Base-by-base conservation (phyloP, 345 rosid species). In the Populus alba region DNA sequence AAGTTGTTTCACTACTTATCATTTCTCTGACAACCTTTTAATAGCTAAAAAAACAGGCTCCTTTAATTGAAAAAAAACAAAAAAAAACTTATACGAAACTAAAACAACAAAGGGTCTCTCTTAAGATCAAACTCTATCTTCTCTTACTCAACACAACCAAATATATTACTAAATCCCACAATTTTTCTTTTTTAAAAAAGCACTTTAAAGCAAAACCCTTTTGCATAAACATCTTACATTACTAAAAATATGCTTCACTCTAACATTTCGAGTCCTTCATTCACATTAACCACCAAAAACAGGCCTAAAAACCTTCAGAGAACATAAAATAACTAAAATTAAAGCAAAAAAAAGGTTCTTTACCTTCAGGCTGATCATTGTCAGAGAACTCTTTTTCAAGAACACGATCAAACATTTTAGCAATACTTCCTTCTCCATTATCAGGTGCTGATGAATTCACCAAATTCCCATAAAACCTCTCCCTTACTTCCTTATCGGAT, bases 311-410 rank as follows among this genome's bases (percentile, higher is more conserved):
- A 66, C 37, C 12, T 45, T 17, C 7, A 66, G 17, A 5, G 2
- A 33, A 66, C 69, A 23, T 15, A 4, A 7, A 39, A 74, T 4
- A 33, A 57, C 16, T 51, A 33, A 47, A 17, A 45, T 5, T 49
- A 38, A 68, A 17, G 62, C 47, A 51, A 31, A 6, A 11, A 8
- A 68, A 11, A 33, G 72, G 68, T 20, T 41, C 25, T 80, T 43
- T 76, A 96, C 99, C 99, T 87, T 92, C 95, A 84, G 93, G 87
- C 66, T 90, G 97, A 68, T 96, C 99, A 79, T 91, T 91, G 57
- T 94, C 97, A 20, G 97, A 85, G 87, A 97, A 94, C 81, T 94
- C 99, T 80, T 97, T 97, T 86, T 94, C 92, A 18, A 97, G 92
- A 73, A 94, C 98, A 37, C 90, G 88, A 86, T 94, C 97, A 88